Evolutionary conservation across 495 filamentous ascomycete genomes (phyloP), one percentile per base, ranked within the genome.

Genomic region (Neurospora intermedia): DNA sequence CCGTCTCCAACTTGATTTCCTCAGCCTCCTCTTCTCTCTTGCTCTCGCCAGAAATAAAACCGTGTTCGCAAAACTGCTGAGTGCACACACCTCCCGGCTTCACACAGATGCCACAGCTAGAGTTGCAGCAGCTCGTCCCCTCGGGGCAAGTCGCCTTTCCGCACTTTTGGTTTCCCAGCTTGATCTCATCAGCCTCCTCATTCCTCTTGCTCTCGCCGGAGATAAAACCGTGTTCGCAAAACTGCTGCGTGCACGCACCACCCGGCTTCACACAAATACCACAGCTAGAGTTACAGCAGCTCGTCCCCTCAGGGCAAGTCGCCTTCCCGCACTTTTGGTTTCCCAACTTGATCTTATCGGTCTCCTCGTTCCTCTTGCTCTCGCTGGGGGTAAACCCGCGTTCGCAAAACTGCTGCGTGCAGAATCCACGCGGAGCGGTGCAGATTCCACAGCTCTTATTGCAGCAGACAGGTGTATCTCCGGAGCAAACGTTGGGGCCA

Each of bases 241-340:
- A 41, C 16, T 78, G 71, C 48, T 69, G 31, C 13, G 75, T 78
- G 73, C 78, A 79, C 2, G 27, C 9, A 71, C 71, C 72, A 27
- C 75, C 77, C 15, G 77, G 75, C 69, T 73, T 72, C 40, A 43
- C 43, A 71, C 78, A 79, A 2, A 76, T 45, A 6, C 73, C 72
- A 43, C 78, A 78, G n/a, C 72, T 73, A 41, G 75, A 38, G 42
- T 79, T 79, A 71, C 78, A 79, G 74, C 78, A 79, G 16, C 16
- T 43, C 39, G 62, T 11, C 0, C 78, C 78, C 16, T 41, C 35
- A 0, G 73, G 40, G 43, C 78, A 79, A 7, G 72, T 59, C 1
- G 40, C 73, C 2, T 70, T 71, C 0, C 77, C 77, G 54, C 77
- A 78, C 69, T 72, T 35, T 23, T 73, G 69, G 41, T 41, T 35